Percentiles rank a stretch among this genome's conserved stretches.
Evolutionary conservation across 352 stramenopile species (phyloP).

Genomic region (Phytophthora cryptogea): DNA sequence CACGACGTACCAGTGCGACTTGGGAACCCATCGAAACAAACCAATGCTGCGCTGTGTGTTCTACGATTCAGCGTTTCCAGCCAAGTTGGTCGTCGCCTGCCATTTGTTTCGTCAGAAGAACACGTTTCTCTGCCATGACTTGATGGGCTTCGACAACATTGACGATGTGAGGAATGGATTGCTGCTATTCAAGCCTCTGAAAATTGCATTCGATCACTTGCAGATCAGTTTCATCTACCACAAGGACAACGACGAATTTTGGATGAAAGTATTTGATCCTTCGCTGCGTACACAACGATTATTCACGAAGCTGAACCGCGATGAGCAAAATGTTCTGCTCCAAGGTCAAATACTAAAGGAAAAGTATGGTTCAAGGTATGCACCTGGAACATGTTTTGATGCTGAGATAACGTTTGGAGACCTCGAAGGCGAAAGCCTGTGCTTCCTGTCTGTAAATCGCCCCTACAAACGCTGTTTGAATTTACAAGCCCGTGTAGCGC

Average conservation of each 20-base stretch:
- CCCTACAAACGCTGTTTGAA: slow-evolving; percentile 28
- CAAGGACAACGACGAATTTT: slow-evolving; percentile 8
- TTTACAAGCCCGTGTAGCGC: slow-evolving; percentile 19
- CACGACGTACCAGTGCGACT: slow-evolving; percentile 11
- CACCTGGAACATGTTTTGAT: slow-evolving; percentile 17
- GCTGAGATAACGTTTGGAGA: slow-evolving; percentile 22
- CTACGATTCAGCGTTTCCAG: slow-evolving; percentile 11
- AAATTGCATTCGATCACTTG: slow-evolving; percentile 13
- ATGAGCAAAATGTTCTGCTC: slow-evolving; percentile 16
- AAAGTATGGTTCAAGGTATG: slow-evolving; percentile 1
- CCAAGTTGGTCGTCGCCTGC: slow-evolving; percentile 20
- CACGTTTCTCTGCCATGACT: neutral
- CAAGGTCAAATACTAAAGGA: slow-evolving; percentile 7
- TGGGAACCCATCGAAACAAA: neutral
- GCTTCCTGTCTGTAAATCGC: slow-evolving; percentile 18
- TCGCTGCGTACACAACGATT: slow-evolving; percentile 16
- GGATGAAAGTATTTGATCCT: slow-evolving; percentile 19
- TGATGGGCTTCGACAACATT: slow-evolving; percentile 20
- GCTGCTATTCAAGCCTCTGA: slow-evolving; percentile 24
- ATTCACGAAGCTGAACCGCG: slow-evolving; percentile 4
- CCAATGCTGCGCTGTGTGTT: slow-evolving; percentile 25
- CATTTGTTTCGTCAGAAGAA: slow-evolving; percentile 26
- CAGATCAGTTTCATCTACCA: slow-evolving; percentile 30
- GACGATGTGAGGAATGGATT: slow-evolving; percentile 27
- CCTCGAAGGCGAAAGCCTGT: slow-evolving; percentile 10